Base-by-base conservation (phyloP, 2,329 filamentous ascomycete genomes). In the Colletotrichum lini region DNA sequence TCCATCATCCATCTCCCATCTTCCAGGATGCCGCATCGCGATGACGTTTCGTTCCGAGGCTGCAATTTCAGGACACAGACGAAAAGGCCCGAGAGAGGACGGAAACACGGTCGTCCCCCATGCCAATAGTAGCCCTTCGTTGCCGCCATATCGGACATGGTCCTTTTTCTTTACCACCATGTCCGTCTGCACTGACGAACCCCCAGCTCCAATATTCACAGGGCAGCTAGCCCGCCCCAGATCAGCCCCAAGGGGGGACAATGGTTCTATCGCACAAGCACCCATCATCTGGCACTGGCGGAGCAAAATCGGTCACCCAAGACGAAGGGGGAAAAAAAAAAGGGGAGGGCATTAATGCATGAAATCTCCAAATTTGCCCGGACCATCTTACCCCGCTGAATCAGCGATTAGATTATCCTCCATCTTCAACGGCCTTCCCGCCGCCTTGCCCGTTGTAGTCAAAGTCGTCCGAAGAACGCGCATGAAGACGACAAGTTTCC, bases 301-400 rank as follows among this genome's bases (percentile, higher is more conserved):
- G 21, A 23, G 23, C 30, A 54, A 54, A 49, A 21, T 16, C 7
- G 15, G 9, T 13, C 16, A 44, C 16, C 23, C 6, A 35, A 12
- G 35, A 23, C 8, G 3, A 35, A 1, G 8, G 6, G 15, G 15
- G 4, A 10, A 13, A 50, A 23, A 52, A 23, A 15, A 16, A 18
- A n/a, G n/a, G n/a, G n/a, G n/a, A n/a, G n/a, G n/a, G n/a, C n/a
- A 72, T 72, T 68, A 59, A 69, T 69, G 69, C 69, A 69, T 69
- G 53, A 72, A 69, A 59, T 72, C 65, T 59, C 65, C 47, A 67
- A 68, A 72, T 68, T 68, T 72, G 65, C 58, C 42, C 52, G 58
- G 65, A 45, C 68, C 65, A 72, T 64, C 64, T 60, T 68, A 72
- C 65, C 68, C 69, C 69, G 69, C 69, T 64, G 69, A 72, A 68